These are phyloP conservation scores for Globisporangium alternatum DNA, from an alignment of 352 stramenopile species.

Conservation along the genomic window DNA sequence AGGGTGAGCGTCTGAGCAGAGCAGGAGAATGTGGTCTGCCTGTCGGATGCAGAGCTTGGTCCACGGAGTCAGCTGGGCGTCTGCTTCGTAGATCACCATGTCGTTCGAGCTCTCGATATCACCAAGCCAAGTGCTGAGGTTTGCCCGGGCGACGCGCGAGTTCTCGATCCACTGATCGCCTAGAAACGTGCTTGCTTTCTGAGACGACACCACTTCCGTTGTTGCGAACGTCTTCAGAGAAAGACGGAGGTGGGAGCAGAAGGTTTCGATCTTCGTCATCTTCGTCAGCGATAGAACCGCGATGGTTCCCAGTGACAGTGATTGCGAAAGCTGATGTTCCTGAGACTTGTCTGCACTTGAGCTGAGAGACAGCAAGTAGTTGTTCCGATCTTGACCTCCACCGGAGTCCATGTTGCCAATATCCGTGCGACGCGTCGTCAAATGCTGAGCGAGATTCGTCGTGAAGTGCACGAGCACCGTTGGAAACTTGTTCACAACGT, in stretches of 20 bases:
- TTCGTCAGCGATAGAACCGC: constrained; percentile 79
- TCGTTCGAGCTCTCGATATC: constrained; percentile 78
- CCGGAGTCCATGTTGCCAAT: constrained; percentile 26
- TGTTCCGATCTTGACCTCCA: constrained; percentile 33
- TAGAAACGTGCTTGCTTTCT: constrained; percentile 58
- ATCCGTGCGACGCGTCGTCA: constrained; percentile 49
- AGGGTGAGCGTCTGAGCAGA: constrained; percentile 71
- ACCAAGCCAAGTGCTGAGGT: constrained; percentile 76
- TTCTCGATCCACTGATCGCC: constrained; percentile 70
- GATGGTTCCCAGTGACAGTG: constrained; percentile 65
- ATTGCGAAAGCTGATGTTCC: constrained; percentile 21
- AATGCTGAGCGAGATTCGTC: constrained; percentile 59
- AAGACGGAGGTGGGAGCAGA: constrained; percentile 59
- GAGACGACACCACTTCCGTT: constrained; percentile 70
- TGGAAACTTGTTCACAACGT: constrained; percentile 64
- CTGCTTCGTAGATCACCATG: constrained; percentile 80
- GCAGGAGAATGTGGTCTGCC: constrained; percentile 77
- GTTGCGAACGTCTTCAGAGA: constrained; percentile 65
- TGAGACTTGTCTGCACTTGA: constrained; percentile 20
- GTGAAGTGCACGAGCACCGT: constrained; percentile 80
- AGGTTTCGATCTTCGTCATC: constrained; percentile 68
- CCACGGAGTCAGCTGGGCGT: constrained; percentile 68
- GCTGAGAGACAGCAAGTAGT: constrained; percentile 63
- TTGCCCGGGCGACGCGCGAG: constrained; percentile 59
- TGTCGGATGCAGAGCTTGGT: constrained; percentile 84